A percentile compares a stretch with the other conserved stretches of the same genome.
These are phyloP conservation scores for Suillus sp. DNA, from an alignment of 768 basidiomycete species.

Conservation along the genomic window DNA sequence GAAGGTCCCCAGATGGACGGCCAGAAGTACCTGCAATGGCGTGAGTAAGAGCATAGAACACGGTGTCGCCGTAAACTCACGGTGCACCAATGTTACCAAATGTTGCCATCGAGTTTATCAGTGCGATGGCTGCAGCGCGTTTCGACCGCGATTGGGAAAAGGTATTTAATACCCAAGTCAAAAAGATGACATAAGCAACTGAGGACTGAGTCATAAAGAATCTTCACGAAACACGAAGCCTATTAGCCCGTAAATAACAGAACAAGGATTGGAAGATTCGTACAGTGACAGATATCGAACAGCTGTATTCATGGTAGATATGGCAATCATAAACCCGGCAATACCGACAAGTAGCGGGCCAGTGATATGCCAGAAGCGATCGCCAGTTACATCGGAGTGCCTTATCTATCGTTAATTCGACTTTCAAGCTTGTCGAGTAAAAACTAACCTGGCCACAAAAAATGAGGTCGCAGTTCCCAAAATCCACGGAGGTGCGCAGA, in stretches of 20 bases:
- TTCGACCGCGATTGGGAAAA: conserved; percentile 82
- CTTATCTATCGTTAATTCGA: conserved; percentile 32
- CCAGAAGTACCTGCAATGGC: conserved; percentile 56
- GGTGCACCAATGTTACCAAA: conserved; percentile 82
- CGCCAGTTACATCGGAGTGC: conserved; percentile 70
- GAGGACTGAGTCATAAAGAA: conserved; percentile 78
- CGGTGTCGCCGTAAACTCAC: conserved; percentile 43
- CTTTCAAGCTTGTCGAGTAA: background rate
- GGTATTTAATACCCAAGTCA: conserved; percentile 52
- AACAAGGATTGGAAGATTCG: conserved; percentile 20
- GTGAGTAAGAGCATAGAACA: background rate
- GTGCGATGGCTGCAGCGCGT: conserved; percentile 80
- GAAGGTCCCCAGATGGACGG: conserved; percentile 67
- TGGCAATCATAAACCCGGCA: conserved; percentile 65
- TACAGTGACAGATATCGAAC: conserved; percentile 68
- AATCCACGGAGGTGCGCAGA: conserved; percentile 78
- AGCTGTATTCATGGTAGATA: conserved; percentile 59
- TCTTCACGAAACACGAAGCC: conserved; percentile 40
- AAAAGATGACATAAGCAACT: conserved; percentile 67
- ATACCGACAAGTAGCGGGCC: conserved; percentile 56
- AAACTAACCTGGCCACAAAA: conserved; percentile 46
- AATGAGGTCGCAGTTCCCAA: conserved; percentile 63
- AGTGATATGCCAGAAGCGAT: conserved; percentile 74
- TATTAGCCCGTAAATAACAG: conserved; percentile 4
- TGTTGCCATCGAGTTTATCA: conserved; percentile 78